Base-by-base conservation (phyloP, 2,329 filamentous ascomycete genomes). In the Metarhizium rileyi region DNA sequence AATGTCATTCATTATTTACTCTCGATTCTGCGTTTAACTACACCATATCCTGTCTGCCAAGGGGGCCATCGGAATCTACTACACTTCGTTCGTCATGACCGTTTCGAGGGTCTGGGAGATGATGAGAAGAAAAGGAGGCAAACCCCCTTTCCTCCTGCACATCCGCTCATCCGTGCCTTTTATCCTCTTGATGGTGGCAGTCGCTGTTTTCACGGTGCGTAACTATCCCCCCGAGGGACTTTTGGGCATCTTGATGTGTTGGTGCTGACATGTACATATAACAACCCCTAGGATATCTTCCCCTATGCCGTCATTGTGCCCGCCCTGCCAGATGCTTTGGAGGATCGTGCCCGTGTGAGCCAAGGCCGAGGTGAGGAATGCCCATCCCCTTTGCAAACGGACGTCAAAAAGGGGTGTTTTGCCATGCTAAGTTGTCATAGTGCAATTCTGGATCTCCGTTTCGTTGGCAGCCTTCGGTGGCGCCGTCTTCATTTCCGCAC, bases 381-480 rank as follows among this genome's bases (percentile, higher is more conserved):
- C 6, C n/a, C n/a, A n/a, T n/a, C n/a, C n/a, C n/a, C n/a, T n/a
- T n/a, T n/a, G n/a, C n/a, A n/a, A n/a, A n/a, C n/a, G n/a, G n/a
- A n/a, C n/a, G n/a, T n/a, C n/a, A n/a, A n/a, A n/a, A n/a, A n/a
- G n/a, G n/a, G n/a, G n/a, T n/a, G n/a, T n/a, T 22, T 40, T 12
- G n/a, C n/a, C 26, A 25, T 36, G 22, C 12, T 27, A 46, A 27
- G 10, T n/a, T 14, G 16, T 44, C 25, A 38, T 22, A 58, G 61
- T 66, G 40, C 64, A 67, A 50, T 61, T 63, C 41, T 67, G 64
- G 64, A 58, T 65, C n/a, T 66, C 64, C 8, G 57, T 67, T 49
- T 64, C 64, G 25, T 55, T 67, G 46, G 63, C 64, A 5, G 60
- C 65, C 12, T 66, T 59, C 51, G 64, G 61, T 20, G 61, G 58